A percentile compares a stretch with the other conserved stretches of the same genome.
These are phyloP conservation scores for Wallacemonas collosoma DNA, from an alignment of 208 protist species.

Conservation along the genomic window DNA sequence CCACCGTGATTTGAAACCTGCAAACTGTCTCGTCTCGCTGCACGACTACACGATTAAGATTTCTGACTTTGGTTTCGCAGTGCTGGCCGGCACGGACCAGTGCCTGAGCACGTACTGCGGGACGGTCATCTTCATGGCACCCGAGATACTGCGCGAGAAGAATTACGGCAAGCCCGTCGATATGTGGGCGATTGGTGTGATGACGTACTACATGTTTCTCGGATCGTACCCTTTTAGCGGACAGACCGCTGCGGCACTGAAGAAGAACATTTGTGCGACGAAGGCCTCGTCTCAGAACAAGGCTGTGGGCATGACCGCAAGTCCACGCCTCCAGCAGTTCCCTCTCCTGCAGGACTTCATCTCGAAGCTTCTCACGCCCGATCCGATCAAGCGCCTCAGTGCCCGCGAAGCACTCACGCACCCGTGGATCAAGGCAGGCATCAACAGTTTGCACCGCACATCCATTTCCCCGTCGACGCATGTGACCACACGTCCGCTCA, in stretches of 20 bases:
- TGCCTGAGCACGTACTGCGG: constrained; percentile 86
- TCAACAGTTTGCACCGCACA: constrained; percentile 24
- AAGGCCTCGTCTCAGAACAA: not conserved
- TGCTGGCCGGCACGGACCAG: constrained; percentile 78
- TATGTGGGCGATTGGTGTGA: constrained; percentile 92
- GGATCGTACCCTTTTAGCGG: constrained; percentile 84
- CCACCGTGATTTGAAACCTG: constrained; percentile 93
- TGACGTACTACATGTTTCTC: constrained; percentile 84
- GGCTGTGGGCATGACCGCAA: constrained; percentile 3
- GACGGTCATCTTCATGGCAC: constrained; percentile 90
- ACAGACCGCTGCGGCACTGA: constrained; percentile 34
- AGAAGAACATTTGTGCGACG: constrained; percentile 42
- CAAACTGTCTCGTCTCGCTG: constrained; percentile 84
- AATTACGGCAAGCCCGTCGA: constrained; percentile 91
- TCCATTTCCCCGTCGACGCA: constrained; percentile 17
- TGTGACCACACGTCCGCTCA: constrained; percentile 11
- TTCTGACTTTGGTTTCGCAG: constrained; percentile 91
- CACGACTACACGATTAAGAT: constrained; percentile 82
- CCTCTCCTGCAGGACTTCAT: constrained; percentile 79
- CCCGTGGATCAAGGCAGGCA: constrained; percentile 71
- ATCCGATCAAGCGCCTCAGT: constrained; percentile 75
- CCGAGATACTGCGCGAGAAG: constrained; percentile 82
- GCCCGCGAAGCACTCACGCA: constrained; percentile 86
- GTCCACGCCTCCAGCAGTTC: constrained; percentile 27
- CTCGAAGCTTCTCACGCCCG: constrained; percentile 60